A percentile compares a stretch with the other conserved stretches of the same genome.
Evolutionary conservation across 2,329 filamentous ascomycete genomes (phyloP).

Genomic region (Calonectria montana): DNA sequence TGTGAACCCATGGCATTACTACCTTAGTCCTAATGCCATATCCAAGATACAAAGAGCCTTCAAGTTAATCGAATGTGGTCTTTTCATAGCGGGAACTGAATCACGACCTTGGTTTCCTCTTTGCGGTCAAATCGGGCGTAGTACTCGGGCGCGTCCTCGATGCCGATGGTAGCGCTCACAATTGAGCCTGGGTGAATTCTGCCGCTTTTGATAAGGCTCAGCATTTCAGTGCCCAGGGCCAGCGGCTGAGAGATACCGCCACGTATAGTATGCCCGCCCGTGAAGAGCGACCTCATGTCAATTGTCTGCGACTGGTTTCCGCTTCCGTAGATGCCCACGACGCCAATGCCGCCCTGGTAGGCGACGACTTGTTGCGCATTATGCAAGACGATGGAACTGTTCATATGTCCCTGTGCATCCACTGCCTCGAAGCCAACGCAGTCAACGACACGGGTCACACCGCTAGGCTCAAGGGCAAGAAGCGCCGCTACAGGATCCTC

Average conservation of each 20-base stretch:
- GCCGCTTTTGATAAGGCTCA: neutral
- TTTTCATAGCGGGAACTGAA: neutral
- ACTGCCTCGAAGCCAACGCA: neutral
- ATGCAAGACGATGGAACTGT: neutral
- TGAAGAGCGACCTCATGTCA: neutral
- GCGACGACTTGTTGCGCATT: neutral
- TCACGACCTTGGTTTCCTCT: neutral
- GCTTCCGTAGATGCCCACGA: neutral
- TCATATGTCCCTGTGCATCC: neutral
- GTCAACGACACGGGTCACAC: neutral
- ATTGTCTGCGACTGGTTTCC: neutral
- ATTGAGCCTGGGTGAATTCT: neutral
- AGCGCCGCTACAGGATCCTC: slow-evolving; percentile 7
- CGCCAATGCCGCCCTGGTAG: neutral
- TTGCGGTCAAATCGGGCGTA: neutral
- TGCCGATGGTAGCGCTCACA: neutral
- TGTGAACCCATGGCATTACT: neutral
- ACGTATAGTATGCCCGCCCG: neutral
- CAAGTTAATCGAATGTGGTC: neutral
- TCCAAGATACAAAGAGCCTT: neutral
- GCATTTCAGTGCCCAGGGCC: neutral
- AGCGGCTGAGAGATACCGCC: neutral
- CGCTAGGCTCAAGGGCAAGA: neutral
- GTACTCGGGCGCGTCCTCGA: neutral
- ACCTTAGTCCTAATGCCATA: neutral